Percentiles rank a stretch among this genome's conserved stretches.
phyloP scores from a whole-genome alignment of 345 rosid species.

The Theobroma cacao region DNA sequence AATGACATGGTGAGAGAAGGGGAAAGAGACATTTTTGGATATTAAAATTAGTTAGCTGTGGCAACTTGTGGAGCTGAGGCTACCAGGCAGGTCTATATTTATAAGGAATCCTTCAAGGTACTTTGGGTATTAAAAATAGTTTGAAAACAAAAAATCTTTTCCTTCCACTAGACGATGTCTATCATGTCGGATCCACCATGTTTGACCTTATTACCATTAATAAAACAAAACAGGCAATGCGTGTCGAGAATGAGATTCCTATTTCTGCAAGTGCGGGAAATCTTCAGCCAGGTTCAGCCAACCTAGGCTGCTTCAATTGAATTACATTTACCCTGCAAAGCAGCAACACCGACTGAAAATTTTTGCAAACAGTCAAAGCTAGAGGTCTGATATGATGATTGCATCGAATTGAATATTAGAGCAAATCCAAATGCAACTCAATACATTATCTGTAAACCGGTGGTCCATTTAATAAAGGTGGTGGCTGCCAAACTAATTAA shows the following conservation, averaged over 20 bases:
- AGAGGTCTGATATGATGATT: no score
- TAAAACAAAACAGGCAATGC: background rate
- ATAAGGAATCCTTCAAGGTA: background rate
- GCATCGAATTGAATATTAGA: no score
- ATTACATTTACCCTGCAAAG: background rate
- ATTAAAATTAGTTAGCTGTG: background rate
- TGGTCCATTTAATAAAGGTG: background rate
- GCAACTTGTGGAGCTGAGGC: background rate
- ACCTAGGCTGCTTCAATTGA: background rate
- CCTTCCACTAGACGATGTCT: background rate
- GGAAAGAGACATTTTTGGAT: constrained; percentile 6
- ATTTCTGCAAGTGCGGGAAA: background rate
- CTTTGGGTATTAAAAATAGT: background rate
- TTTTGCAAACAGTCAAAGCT: no score
- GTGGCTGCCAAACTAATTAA: background rate
- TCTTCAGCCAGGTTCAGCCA: background rate
- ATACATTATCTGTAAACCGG: no score
- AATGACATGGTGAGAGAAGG: background rate
- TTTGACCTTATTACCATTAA: background rate
- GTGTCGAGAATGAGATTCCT: background rate
- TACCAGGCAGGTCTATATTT: background rate
- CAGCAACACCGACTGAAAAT: background rate
- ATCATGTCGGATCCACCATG: background rate
- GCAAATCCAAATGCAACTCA: no score
- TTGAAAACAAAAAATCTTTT: background rate